phyloP scores from a whole-genome alignment of 2,329 filamentous ascomycete species.

The Colletotrichum theobromicola region DNA sequence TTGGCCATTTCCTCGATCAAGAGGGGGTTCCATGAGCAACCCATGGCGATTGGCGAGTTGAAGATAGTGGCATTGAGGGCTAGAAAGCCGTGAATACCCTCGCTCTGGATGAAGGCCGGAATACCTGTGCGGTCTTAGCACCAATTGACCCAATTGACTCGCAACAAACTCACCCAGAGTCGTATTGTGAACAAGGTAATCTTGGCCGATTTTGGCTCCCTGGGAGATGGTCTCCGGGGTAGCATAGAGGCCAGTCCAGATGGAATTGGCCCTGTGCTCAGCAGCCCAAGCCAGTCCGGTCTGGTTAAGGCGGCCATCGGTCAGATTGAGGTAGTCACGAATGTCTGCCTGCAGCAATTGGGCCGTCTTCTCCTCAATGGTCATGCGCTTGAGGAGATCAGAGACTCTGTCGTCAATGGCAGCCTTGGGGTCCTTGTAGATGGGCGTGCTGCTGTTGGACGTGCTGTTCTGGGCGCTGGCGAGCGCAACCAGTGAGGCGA shows the following conservation, averaged over 20 bases:
- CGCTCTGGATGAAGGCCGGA: constrained; percentile 74
- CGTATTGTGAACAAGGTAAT: constrained; percentile 65
- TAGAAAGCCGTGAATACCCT: constrained; percentile 76
- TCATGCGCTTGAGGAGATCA: constrained; percentile 76
- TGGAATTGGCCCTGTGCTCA: constrained; percentile 67
- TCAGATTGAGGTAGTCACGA: constrained; percentile 75
- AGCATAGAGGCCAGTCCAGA: constrained; percentile 75
- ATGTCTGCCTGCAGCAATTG: constrained; percentile 75
- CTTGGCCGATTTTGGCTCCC: constrained; percentile 69
- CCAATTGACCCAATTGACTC: not conserved
- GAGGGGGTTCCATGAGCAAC: constrained; percentile 72
- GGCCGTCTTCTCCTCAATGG: constrained; percentile 73
- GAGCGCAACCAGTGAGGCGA: constrained; percentile 25
- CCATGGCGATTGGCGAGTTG: constrained; percentile 77
- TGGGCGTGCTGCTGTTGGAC: constrained; percentile 30
- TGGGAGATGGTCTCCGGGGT: constrained; percentile 66
- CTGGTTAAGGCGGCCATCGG: constrained; percentile 69
- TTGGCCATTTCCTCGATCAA: constrained; percentile 70
- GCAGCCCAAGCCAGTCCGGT: constrained; percentile 72
- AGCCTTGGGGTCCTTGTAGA: constrained; percentile 69
- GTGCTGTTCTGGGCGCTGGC: constrained; percentile 29
- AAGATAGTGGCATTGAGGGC: constrained; percentile 79
- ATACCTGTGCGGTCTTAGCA: constrained; percentile 67
- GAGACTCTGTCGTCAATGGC: constrained; percentile 68
- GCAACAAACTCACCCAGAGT: constrained; percentile 30